Base-by-base conservation (phyloP, 2,329 filamentous ascomycete species). In the Ampelomyces quisqualis region DNA sequence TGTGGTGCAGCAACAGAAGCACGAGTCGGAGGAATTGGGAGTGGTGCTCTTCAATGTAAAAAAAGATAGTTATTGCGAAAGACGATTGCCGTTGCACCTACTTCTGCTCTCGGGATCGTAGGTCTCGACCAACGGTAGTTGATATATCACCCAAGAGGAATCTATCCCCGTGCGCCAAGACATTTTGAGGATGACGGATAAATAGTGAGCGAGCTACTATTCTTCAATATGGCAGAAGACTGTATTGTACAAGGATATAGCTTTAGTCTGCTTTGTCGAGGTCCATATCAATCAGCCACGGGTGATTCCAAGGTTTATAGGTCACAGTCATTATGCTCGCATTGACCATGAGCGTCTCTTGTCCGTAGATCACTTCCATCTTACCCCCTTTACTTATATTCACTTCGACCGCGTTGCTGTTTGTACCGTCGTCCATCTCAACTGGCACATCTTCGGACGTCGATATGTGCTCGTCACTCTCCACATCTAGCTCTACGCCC, bases 271-370 rank as follows among this genome's bases (percentile, higher is more conserved):
- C 52, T 34, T 22, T 54, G 18, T 60, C 57, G 1, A 69, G 48
- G 57, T 80, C 75, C 37, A 81, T 30, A 64, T 80, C 77, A 20
- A 82, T 70, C 28, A 81, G 43, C 76, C 77, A 81, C 1, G 78
- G 76, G 24, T 71, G 74, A 60, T 82, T 76, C 20, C 60, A 48
- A 5, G 77, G 71, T 22, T 61, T 55, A 60, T 80, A 79, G 9
- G 48, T 46, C 9, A 76, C 57, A 24, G 72, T 72, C 68, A 80
- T 76, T 34, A 82, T 75, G 51, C 77, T 76, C 2, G 78, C 78
- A 64, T 82, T 82, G 8, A 81, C 70, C 63, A 81, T 76, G 26
- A 80, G 43, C 3, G 78, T 81, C 59, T 81, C 75, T 40, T 71
- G 60, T 0, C 77, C 77, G 36, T 68, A 64, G 32, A 54, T 51